Evolutionary conservation across 164 flowering plant species (phyloP).

Genomic region (Stephania japonica): DNA sequence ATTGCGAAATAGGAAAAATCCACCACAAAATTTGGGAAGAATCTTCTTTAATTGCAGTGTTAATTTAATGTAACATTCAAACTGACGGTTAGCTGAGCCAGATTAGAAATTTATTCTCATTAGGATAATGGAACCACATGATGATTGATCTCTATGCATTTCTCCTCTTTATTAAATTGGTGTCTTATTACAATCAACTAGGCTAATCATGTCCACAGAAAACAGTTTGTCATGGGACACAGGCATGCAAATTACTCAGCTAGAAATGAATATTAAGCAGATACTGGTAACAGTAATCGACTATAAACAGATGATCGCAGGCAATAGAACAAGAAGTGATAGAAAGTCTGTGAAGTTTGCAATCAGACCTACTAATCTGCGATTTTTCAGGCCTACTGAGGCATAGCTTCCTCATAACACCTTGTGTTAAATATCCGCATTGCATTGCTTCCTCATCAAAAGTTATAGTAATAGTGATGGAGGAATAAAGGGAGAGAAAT

Average conservation of each 20-base stretch:
- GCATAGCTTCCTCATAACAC: not conserved
- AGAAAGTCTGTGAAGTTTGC: not conserved
- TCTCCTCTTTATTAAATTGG: too few species aligned
- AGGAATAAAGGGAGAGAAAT: constrained; percentile 21
- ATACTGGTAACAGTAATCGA: not conserved
- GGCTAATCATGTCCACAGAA: too few species aligned
- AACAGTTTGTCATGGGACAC: too few species aligned
- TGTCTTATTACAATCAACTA: too few species aligned
- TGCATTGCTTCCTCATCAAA: not conserved
- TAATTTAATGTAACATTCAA: not conserved
- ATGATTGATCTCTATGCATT: not conserved
- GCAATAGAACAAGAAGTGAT: not conserved
- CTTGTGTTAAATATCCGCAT: not conserved
- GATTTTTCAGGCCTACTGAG: not conserved
- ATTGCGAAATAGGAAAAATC: not conserved
- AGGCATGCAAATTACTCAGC: not conserved
- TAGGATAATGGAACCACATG: too few species aligned
- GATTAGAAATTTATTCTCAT: not conserved
- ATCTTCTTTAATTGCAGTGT: too few species aligned
- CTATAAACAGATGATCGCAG: not conserved
- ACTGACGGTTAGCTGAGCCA: not conserved
- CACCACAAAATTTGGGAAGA: not conserved
- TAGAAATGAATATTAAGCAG: not conserved
- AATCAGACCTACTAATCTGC: not conserved
- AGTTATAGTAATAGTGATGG: not conserved